Evolutionary conservation across 2,329 filamentous ascomycete genomes (phyloP).

Genomic region (Helicocarpus griseus): DNA sequence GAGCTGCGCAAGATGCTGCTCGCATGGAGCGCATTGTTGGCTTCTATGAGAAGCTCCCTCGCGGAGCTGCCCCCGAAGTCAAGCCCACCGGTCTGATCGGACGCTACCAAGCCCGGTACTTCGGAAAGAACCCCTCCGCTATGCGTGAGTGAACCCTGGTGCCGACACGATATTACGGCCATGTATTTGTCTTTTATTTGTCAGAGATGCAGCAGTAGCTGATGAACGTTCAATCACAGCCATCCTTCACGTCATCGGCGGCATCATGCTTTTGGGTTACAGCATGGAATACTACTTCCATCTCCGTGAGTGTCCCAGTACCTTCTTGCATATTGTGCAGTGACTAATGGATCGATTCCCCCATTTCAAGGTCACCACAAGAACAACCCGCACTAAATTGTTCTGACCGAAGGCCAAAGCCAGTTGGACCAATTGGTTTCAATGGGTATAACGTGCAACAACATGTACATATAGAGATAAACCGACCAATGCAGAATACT

Average conservation of each 20-base stretch:
- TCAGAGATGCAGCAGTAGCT: not conserved
- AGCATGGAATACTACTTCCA: slow-evolving; percentile 99
- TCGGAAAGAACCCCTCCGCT: slow-evolving; percentile 83
- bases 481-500: slow-evolving; percentile 16
- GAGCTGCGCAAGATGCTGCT: slow-evolving; percentile 86
- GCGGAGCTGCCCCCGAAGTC: slow-evolving; percentile 74
- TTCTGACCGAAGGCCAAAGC: not conserved
- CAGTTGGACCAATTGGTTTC: not conserved
- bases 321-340: not conserved
- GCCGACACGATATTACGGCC: not conserved
- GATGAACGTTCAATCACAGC: slow-evolving; percentile 46
- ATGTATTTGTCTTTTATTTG: not conserved
- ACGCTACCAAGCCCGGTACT: slow-evolving; percentile 79
- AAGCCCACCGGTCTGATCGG: slow-evolving; percentile 75
- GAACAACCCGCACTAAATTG: slow-evolving; percentile 91
- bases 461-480: slow-evolving; percentile 33
- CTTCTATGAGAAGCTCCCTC: slow-evolving; percentile 98
- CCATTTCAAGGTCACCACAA: slow-evolving; percentile 87
- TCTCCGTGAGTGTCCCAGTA: slow-evolving; percentile 61
- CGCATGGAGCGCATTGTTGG: slow-evolving; percentile 96
- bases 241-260: slow-evolving; percentile 73
- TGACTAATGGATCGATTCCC: slow-evolving; percentile 6
- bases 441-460: not conserved
- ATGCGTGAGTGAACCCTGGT: slow-evolving; percentile 59
- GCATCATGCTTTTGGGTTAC: slow-evolving; percentile 75